A percentile compares a stretch with the other conserved stretches of the same genome.
phyloP scores from a whole-genome alignment of 441 rosid species.

The Gossypium gossypioides region DNA sequence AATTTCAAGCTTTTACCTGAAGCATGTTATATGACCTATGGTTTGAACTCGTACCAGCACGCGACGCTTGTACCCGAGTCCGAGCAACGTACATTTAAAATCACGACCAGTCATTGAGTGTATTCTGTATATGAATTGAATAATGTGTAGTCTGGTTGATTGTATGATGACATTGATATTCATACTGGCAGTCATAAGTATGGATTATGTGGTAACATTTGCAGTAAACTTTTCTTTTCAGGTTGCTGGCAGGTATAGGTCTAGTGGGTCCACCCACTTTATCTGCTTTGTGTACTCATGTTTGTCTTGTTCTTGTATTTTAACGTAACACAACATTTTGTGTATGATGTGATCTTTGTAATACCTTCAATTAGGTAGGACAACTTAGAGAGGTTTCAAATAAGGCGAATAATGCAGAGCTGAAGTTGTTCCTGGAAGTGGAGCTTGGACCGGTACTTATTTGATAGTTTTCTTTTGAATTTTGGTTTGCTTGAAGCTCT shows the following conservation, averaged over 20 bases:
- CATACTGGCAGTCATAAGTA: neutral
- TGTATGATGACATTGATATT: neutral
- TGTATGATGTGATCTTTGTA: neutral
- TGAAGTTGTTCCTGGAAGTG: slow-evolving; percentile 60
- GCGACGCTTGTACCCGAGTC: neutral
- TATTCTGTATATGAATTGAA: neutral
- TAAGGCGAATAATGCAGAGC: slow-evolving; percentile 54
- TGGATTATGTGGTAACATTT: neutral
- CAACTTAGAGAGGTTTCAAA: slow-evolving; percentile 59
- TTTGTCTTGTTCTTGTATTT: slow-evolving; percentile 6
- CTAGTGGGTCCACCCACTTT: neutral
- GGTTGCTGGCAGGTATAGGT: neutral
- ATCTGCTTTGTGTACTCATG: neutral
- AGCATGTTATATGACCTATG: neutral
- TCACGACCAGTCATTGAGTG: neutral
- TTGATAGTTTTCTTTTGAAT: slow-evolving; percentile 8
- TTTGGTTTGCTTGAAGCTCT: slow-evolving; percentile 9
- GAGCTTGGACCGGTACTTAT: slow-evolving; percentile 44
- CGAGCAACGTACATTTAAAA: neutral
- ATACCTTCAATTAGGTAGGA: slow-evolving; percentile 41
- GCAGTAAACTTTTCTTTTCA: neutral
- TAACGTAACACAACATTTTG: neutral
- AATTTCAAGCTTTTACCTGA: neutral
- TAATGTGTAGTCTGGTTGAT: neutral
- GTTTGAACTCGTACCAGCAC: neutral